A percentile compares a stretch with the other conserved stretches of the same genome.
Conservation (phyloP, 1,284 basidiomycete genomes). For the Inonotus hispidus region DNA sequence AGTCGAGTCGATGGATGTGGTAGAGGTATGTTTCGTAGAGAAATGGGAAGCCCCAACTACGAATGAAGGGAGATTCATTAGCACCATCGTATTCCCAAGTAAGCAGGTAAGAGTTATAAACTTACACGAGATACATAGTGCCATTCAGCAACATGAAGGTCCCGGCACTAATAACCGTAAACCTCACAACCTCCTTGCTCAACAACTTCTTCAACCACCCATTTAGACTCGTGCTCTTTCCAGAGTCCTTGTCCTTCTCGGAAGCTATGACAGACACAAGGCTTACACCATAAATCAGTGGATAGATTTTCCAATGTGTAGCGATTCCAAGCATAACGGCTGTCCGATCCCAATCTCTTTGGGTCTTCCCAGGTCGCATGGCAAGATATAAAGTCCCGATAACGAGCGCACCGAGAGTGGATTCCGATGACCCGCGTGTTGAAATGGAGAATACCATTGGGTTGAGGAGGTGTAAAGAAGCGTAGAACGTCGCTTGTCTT, state of each 20-base stretch:
- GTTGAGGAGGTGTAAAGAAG: constrained; percentile 76
- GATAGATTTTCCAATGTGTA: constrained; percentile 95
- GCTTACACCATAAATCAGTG: constrained; percentile 82
- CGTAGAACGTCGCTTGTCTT: constrained; percentile 45
- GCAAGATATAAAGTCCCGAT: constrained; percentile 66
- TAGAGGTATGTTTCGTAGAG: constrained; percentile 92
- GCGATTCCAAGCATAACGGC: constrained; percentile 74
- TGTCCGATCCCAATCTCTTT: constrained; percentile 45
- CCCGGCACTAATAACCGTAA: constrained; percentile 60
- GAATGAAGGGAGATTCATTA: constrained; percentile 1
- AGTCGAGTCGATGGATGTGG: constrained; percentile 87
- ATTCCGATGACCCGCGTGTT: constrained; percentile 93
- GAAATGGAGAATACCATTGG: constrained; percentile 95
- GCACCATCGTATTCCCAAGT: too few relatives aligned
- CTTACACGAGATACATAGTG: constrained; percentile 75
- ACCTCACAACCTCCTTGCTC: constrained; percentile 57
- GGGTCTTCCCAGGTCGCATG: constrained; percentile 34
- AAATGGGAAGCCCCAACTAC: constrained; percentile 91
- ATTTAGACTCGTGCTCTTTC: constrained; percentile 19
- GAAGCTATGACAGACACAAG: constrained; percentile 63
- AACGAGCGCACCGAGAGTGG: constrained; percentile 78
- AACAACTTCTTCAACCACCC: constrained; percentile 36
- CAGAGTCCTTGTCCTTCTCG: constrained; percentile 18
- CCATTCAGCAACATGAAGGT: constrained; percentile 67
- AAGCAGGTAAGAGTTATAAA: constrained; percentile 8